A percentile compares a stretch with the other conserved stretches of the same genome.
These are phyloP conservation scores for Edaphochlamys debaryana DNA, from an alignment of 139 green algal species.

Conservation along the genomic window DNA sequence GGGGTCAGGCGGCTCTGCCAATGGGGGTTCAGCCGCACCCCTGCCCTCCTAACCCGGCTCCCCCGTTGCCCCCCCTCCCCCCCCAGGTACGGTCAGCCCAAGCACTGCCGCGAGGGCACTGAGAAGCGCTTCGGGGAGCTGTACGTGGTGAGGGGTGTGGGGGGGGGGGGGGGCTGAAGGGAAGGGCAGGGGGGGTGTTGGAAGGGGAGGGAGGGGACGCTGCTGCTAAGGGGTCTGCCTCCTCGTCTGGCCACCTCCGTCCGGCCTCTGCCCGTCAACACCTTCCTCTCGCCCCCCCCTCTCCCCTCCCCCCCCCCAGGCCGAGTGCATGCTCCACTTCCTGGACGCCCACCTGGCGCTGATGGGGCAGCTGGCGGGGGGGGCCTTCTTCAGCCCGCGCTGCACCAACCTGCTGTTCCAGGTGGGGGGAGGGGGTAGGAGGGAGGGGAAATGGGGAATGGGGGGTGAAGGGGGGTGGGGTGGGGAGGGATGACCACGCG, in stretches of 20 bases:
- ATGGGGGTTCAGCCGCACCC: too few relatives aligned
- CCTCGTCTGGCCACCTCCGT: too few relatives aligned
- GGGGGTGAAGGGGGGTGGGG: neutral
- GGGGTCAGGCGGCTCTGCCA: too few relatives aligned
- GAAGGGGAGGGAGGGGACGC: neutral
- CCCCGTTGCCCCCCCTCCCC: neutral
- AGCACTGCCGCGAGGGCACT: conserved; percentile 56
- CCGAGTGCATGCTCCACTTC: conserved; percentile 75
- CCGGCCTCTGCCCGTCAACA: too few relatives aligned
- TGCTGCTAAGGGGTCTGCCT: too few relatives aligned
- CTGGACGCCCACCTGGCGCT: conserved; percentile 80
- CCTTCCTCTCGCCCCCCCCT: neutral
- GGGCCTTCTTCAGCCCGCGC: conserved; percentile 74
- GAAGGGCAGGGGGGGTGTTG: neutral
- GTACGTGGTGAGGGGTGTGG: conserved; percentile 60
- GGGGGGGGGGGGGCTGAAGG: neutral
- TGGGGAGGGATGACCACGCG: too few relatives aligned
- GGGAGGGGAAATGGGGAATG: neutral
- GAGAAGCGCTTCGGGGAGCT: conserved; percentile 74
- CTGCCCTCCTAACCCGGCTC: too few relatives aligned
- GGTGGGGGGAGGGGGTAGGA: conserved; percentile 7
- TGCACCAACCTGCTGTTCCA: conserved; percentile 87
- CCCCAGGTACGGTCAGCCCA: conserved; percentile 73
- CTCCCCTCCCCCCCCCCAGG: conserved; percentile 31
- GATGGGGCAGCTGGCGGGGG: conserved; percentile 64